Conservation (phyloP, 257 asterid genomes). For the Marsdenia floribunda region DNA sequence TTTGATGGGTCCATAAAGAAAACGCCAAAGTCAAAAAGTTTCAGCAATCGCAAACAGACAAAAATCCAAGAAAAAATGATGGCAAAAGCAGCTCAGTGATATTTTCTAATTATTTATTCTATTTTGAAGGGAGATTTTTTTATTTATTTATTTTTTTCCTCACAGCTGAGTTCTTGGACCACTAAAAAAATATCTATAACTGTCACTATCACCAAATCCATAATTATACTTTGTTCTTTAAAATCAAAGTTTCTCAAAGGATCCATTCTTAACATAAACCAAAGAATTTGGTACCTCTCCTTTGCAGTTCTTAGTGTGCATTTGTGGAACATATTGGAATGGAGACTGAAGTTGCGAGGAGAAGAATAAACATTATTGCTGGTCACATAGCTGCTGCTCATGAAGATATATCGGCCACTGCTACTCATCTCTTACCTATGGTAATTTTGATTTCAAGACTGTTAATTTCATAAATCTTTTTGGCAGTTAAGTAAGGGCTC, state of each 20-base stretch:
- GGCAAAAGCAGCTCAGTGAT: neutral
- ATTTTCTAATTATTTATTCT: neutral
- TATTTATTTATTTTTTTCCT: too few relatives aligned
- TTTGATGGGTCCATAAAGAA: too few relatives aligned
- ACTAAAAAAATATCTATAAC: constrained; percentile 32
- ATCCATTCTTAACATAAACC: neutral
- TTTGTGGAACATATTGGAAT: constrained; percentile 24
- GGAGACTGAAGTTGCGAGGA: constrained; percentile 54
- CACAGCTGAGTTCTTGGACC: neutral
- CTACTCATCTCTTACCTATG: constrained; percentile 74
- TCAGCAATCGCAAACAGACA: too few relatives aligned
- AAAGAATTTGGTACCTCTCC: neutral
- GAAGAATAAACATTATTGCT: constrained; percentile 57
- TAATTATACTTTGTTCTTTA: constrained; percentile 6
- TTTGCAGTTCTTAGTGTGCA: constrained; percentile 7
- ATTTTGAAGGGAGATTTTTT: constrained; percentile 19
- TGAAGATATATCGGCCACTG: constrained; percentile 62
- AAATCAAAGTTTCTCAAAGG: constrained; percentile 15
- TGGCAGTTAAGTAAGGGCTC: neutral
- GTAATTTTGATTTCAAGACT: constrained; percentile 22
- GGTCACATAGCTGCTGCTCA: constrained; percentile 49
- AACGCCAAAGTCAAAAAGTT: too few relatives aligned
- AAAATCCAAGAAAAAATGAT: too few relatives aligned
- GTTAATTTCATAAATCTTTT: neutral
- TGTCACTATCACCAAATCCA: constrained; percentile 12